Conservation (phyloP, 176 grass and related monocot species). For the Saccharum spontaneum region DNA sequence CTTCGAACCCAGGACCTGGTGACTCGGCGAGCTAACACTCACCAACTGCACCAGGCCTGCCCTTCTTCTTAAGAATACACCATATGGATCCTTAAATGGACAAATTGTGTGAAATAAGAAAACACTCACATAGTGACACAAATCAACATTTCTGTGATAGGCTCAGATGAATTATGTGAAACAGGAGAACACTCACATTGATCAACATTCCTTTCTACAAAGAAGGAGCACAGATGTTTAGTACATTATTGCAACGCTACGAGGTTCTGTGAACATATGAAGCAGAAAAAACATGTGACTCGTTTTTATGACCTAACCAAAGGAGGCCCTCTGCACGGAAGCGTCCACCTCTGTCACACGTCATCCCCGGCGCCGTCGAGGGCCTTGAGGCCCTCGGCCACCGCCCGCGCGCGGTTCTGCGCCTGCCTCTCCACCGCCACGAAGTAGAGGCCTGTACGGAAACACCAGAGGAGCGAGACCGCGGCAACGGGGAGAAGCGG, state of each 20-base stretch:
- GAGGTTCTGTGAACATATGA: neutral
- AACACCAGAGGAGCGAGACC: neutral
- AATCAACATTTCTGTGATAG: neutral
- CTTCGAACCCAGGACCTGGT: too few relatives aligned
- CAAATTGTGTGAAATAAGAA: neutral
- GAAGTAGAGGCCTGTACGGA: conserved; percentile 58
- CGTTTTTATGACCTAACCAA: neutral
- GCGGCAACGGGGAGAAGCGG: neutral
- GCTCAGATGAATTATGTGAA: neutral
- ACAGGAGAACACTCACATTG: neutral
- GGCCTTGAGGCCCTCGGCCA: conserved; percentile 61
- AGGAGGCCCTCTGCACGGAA: neutral
- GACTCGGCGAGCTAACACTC: too few relatives aligned
- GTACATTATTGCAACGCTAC: conserved; percentile 44
- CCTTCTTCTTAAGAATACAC: conserved; percentile 21
- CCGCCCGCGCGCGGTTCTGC: conserved; percentile 68
- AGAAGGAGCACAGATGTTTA: neutral
- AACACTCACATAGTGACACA: neutral
- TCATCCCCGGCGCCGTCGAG: conserved; percentile 53
- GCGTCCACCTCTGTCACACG: conserved; percentile 45
- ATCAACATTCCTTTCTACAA: conserved; percentile 18
- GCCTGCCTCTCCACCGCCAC: conserved; percentile 91
- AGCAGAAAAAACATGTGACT: conserved; percentile 10
- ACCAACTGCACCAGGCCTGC: too few relatives aligned
- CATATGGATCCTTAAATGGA: neutral